phyloP scores from a whole-genome alignment of 2,329 filamentous ascomycete genomes.

The Neophaeococcomyces mojaviensis region DNA sequence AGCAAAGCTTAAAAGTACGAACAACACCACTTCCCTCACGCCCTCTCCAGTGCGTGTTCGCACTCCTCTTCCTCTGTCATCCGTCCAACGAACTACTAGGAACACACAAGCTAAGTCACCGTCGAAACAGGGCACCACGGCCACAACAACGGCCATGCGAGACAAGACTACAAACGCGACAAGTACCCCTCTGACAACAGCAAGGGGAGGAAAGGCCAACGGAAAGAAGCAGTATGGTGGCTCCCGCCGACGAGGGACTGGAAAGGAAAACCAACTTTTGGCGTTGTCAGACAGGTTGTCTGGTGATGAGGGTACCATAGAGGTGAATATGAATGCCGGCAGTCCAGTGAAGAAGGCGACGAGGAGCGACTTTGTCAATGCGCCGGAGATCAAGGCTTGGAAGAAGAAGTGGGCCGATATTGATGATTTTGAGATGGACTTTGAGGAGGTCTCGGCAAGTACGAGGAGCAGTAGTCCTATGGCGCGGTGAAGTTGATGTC shows the following conservation, averaged over 20 bases:
- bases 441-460: slow-evolving; percentile 17
- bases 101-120: slow-evolving; percentile 21
- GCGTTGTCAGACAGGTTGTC: slow-evolving; percentile 5
- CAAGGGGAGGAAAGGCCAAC: background rate
- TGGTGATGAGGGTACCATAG: background rate
- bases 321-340: background rate
- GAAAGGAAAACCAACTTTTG: slow-evolving; percentile 61
- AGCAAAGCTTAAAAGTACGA: slow-evolving; percentile 13
- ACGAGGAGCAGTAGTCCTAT: slow-evolving; percentile 7
- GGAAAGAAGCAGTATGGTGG: slow-evolving; percentile 20
- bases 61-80: slow-evolving; percentile 14
- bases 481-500: slow-evolving; percentile 2
- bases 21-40: slow-evolving; percentile 8
- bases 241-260: slow-evolving; percentile 25
- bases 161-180: background rate
- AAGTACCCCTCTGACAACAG: background rate
- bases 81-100: slow-evolving; percentile 6
- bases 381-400: slow-evolving; percentile 1
- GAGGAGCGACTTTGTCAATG: background rate
- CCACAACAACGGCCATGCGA: background rate
- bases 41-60: slow-evolving; percentile 15
- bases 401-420: slow-evolving; percentile 22
- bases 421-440: slow-evolving; percentile 23
- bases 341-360: background rate
- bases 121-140: slow-evolving; percentile 16